Conservation (phyloP, 1,139 yeast species). For the Starmera stellimalicola region DNA sequence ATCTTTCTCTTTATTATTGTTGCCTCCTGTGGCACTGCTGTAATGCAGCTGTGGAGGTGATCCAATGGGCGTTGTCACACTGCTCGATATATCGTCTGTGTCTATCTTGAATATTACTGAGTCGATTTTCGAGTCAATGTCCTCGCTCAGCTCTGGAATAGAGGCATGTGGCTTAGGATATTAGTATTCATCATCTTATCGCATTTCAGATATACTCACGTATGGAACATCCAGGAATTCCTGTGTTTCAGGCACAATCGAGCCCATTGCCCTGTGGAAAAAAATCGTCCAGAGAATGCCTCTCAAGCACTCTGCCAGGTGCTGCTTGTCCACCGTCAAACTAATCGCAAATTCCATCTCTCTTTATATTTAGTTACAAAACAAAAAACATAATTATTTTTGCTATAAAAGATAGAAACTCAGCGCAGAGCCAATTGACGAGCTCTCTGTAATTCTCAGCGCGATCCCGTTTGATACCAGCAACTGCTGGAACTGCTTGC, state of each 20-base stretch:
- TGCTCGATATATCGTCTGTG: slow-evolving; percentile 10
- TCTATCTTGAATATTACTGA: slow-evolving; percentile 17
- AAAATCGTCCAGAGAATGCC: slow-evolving; percentile 55
- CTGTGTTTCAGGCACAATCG: slow-evolving; percentile 43
- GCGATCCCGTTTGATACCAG: too few relatives aligned
- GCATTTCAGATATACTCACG: slow-evolving; percentile 13
- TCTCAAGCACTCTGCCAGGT: slow-evolving; percentile 25
- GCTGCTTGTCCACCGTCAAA: slow-evolving; percentile 24
- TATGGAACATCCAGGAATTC: slow-evolving; percentile 33
- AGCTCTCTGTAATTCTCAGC: too few relatives aligned
- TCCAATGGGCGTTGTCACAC: slow-evolving; percentile 15
- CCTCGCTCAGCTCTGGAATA: slow-evolving; percentile 19
- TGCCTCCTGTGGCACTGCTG: background rate
- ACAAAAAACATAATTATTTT: too few relatives aligned
- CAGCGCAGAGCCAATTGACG: too few relatives aligned
- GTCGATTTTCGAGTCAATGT: slow-evolving; percentile 20
- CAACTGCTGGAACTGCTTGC: slow-evolving; percentile 16
- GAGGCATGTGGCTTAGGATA: slow-evolving; percentile 19
- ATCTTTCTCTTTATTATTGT: slow-evolving; percentile 2
- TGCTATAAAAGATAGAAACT: too few relatives aligned
- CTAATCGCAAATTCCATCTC: slow-evolving; percentile 25
- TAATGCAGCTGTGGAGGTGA: slow-evolving; percentile 15
- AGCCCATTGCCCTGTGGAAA: slow-evolving; percentile 64
- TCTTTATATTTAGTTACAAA: too few relatives aligned
- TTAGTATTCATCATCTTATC: slow-evolving; percentile 4